Evolutionary conservation across 176 grass and related monocot genomes (phyloP).

Genomic region (Olyra latifolia): DNA sequence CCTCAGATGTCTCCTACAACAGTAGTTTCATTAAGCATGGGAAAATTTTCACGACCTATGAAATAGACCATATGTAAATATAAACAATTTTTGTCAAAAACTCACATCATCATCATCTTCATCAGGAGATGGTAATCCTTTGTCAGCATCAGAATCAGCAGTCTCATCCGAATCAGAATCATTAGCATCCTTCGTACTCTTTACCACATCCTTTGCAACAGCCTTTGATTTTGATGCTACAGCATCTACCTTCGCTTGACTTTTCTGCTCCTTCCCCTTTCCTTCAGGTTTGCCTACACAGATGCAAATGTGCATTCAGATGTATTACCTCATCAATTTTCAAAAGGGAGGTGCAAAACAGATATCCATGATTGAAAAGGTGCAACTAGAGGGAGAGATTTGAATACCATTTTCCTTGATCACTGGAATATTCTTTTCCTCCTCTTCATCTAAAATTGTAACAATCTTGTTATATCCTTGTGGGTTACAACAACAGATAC

Average conservation of each 20-base stretch:
- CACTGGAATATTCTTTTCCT: conserved; percentile 6
- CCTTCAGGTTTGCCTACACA: conserved; percentile 43
- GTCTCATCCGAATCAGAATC: conserved; percentile 49
- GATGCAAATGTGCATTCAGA: background rate
- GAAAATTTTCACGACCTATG: background rate
- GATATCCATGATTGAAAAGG: background rate
- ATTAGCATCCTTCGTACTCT: conserved; percentile 29
- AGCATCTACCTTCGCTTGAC: conserved; percentile 30
- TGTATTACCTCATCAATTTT: background rate
- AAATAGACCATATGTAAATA: background rate
- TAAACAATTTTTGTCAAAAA: background rate
- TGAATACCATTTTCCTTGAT: conserved; percentile 40
- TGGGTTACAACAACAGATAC: background rate
- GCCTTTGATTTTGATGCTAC: conserved; percentile 38
- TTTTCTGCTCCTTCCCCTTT: conserved; percentile 40
- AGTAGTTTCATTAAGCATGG: background rate
- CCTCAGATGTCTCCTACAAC: conserved; percentile 19
- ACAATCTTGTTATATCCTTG: background rate
- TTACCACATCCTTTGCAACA: conserved; percentile 13
- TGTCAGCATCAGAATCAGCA: conserved; percentile 52
- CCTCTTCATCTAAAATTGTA: conserved; percentile 45
- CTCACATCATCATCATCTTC: conserved; percentile 43
- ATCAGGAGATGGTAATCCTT: conserved; percentile 24
- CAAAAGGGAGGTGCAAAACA: background rate
- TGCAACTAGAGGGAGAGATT: background rate